These are phyloP conservation scores for Microbotryomycetes sp. DNA, from an alignment of 1,284 basidiomycete genomes.

Conservation along the genomic window DNA sequence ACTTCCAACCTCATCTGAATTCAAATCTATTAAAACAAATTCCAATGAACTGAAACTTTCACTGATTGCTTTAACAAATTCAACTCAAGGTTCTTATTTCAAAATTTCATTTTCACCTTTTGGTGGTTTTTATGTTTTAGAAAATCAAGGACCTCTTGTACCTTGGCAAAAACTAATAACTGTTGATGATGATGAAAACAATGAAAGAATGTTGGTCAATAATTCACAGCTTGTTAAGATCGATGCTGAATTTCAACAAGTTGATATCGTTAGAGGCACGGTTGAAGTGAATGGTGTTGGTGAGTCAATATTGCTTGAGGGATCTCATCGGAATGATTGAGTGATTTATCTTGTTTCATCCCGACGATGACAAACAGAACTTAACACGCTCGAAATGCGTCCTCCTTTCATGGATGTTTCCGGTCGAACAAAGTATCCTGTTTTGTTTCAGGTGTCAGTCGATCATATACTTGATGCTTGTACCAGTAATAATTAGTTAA, in stretches of 20 bases:
- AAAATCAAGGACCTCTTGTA: constrained; percentile 65
- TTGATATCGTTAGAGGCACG: constrained; percentile 62
- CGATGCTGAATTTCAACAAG: constrained; percentile 61
- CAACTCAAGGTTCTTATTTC: constrained; percentile 45
- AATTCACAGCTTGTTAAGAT: constrained; percentile 69
- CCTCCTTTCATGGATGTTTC: constrained; percentile 87
- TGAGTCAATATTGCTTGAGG: constrained; percentile 4
- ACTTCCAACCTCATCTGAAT: constrained; percentile 49
- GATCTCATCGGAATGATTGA: no score
- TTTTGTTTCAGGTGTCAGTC: constrained; percentile 74
- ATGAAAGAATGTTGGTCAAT: constrained; percentile 60
- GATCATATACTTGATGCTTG: constrained; percentile 3
- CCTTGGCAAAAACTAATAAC: constrained; percentile 80
- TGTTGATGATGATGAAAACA: constrained; percentile 57
- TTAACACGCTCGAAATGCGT: constrained; percentile 58
- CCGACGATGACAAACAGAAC: constrained; percentile 2
- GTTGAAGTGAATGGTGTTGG: constrained; percentile 58
- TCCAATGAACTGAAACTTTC: constrained; percentile 30
- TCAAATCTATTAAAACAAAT: constrained; percentile 26
- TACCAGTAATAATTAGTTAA: constrained; percentile 1
- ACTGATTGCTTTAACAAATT: constrained; percentile 45
- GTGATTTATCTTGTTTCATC: background rate
- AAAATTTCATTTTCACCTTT: constrained; percentile 68
- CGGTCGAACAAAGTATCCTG: constrained; percentile 86
- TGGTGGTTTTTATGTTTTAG: constrained; percentile 75